Evolutionary conservation across 495 filamentous ascomycete genomes (phyloP).

Genomic region (Podospora tetraspora): DNA sequence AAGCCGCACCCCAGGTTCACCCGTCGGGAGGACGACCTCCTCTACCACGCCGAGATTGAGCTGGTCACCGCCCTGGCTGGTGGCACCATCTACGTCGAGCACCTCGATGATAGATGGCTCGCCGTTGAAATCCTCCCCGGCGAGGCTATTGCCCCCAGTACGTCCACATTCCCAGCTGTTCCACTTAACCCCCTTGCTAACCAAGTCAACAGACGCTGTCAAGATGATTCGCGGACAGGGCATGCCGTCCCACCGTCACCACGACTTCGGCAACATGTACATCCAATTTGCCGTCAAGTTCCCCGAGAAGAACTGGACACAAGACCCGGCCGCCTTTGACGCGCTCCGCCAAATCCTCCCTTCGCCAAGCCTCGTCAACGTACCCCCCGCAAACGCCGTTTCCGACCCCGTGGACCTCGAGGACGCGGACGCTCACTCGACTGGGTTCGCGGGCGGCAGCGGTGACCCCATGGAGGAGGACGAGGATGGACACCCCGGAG

Average conservation of each 20-base stretch:
- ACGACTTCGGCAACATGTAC: constrained; percentile 94
- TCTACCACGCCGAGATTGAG: constrained; percentile 93
- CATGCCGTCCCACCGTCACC: constrained; percentile 96
- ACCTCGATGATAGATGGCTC: constrained; percentile 95
- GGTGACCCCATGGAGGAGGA: constrained; percentile 64
- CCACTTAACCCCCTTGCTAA: constrained; percentile 16
- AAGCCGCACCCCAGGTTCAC: constrained; percentile 95
- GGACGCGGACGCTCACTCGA: constrained; percentile 57
- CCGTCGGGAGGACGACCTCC: constrained; percentile 91
- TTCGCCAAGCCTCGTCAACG: constrained; percentile 52
- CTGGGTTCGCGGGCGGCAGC: constrained; percentile 62
- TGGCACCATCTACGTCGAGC: constrained; percentile 83
- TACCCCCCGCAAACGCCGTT: constrained; percentile 76
- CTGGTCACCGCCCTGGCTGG: constrained; percentile 92
- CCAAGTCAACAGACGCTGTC: constrained; percentile 59
- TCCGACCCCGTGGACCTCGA: constrained; percentile 78
- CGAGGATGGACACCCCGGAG: constrained; percentile 65
- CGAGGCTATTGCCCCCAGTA: constrained; percentile 91
- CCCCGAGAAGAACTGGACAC: constrained; percentile 64
- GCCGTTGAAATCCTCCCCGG: constrained; percentile 84
- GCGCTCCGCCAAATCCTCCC: constrained; percentile 79
- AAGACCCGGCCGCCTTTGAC: constrained; percentile 50
- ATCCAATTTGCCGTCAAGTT: constrained; percentile 98
- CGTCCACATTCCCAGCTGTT: constrained; percentile 30
- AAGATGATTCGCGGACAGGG: constrained; percentile 96